Evolutionary conservation across 805 yeast genomes (phyloP).

Genomic region (Cyberlindnera mycetangii): DNA sequence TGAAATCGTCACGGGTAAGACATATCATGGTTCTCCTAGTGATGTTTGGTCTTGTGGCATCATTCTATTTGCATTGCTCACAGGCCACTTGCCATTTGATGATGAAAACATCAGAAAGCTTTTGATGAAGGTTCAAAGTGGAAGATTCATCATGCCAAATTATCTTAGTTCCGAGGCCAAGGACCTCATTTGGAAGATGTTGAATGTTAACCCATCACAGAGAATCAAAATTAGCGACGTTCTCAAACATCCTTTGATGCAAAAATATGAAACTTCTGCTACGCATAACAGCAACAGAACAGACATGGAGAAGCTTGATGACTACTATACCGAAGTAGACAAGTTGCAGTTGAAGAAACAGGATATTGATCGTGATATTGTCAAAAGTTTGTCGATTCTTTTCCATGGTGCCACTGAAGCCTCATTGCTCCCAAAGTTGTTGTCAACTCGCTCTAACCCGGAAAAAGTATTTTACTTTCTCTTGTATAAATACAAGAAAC

Average conservation of each 20-base stretch:
- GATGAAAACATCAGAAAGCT: slow-evolving; percentile 91
- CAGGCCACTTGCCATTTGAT: slow-evolving; percentile 96
- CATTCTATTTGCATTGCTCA: slow-evolving; percentile 85
- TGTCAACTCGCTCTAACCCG: slow-evolving; percentile 56
- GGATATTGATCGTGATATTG: slow-evolving; percentile 64
- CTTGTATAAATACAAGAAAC: slow-evolving; percentile 68
- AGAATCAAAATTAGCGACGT: slow-evolving; percentile 80
- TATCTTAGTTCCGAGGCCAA: slow-evolving; percentile 80
- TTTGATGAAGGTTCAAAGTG: slow-evolving; percentile 86
- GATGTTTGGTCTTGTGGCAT: slow-evolving; percentile 99
- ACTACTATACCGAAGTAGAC: slow-evolving; percentile 38
- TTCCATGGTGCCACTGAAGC: slow-evolving; percentile 74
- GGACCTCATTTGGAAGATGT: slow-evolving; percentile 78
- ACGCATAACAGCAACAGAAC: slow-evolving; percentile 30
- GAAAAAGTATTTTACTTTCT: slow-evolving; percentile 82
- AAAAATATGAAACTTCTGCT: slow-evolving; percentile 56
- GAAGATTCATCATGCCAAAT: slow-evolving; percentile 79
- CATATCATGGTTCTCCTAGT: slow-evolving; percentile 94
- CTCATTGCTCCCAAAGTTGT: slow-evolving; percentile 49
- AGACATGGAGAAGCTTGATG: slow-evolving; percentile 30
- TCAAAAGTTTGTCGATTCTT: slow-evolving; percentile 70
- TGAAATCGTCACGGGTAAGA: slow-evolving; percentile 92
- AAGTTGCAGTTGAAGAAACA: slow-evolving; percentile 35
- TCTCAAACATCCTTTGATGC: slow-evolving; percentile 74
- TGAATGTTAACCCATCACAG: slow-evolving; percentile 74